Base-by-base conservation (phyloP, 2,329 filamentous ascomycete genomes). In the Ascochyta pisi region DNA sequence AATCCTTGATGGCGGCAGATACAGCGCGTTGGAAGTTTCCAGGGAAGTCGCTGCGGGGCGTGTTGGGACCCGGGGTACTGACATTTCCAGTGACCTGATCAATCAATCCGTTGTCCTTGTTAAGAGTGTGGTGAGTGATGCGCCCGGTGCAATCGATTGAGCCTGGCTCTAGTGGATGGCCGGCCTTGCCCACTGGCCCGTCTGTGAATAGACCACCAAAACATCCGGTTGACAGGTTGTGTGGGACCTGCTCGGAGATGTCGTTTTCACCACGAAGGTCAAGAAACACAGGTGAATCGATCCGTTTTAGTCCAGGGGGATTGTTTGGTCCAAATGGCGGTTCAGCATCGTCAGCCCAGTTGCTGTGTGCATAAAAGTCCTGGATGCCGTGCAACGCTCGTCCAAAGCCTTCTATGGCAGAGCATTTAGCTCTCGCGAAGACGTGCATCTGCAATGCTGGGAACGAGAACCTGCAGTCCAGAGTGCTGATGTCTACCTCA, bases 41-140 rank as follows among this genome's bases (percentile, higher is more conserved):
- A 2, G 57, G 49, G n/a, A 57, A 45, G 38, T 66, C 63, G 54
- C 64, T 67, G 4, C 65, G 59, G 5, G 65, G 65, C 1, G 63
- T 66, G 23, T 66, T 64, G 0, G 65, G 64, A 37, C 63, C 65
- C 23, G 65, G 56, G 22, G 48, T 58, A n/a, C 50, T 61, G 22
- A 59, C 62, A 5, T 46, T 44, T 2, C 64, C 65, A 22, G 57
- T 66, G 29, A 60, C 45, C 5, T 54, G 47, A 39, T 68, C 59
- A 27, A 68, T 63, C 8, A 67, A 33, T 0, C 65, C 65, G 33
- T 68, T 66, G 43, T 68, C 65, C 37, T 68, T 68, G 57, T 68
- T 68, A 16, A 68, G 55, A 1, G 64, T 67, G 38, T 65, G 61
- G 38, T 68, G 65, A 26, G 64, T 67, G 39, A 68, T 61, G 31